Base-by-base conservation (phyloP, 768 basidiomycete genomes). In the Vishniacozyma victoriae region DNA sequence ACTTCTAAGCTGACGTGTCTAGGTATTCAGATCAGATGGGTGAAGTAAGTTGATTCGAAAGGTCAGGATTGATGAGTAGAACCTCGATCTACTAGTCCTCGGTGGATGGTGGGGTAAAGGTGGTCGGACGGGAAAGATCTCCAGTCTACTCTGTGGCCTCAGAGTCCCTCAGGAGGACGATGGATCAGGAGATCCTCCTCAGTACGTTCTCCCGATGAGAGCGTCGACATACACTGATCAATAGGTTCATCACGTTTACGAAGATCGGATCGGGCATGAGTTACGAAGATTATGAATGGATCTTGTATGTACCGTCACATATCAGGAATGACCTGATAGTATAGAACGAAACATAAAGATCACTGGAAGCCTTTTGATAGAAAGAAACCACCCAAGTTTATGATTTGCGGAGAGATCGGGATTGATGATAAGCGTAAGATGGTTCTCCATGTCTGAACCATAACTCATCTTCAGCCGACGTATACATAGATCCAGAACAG, bases 401-500 rank as follows among this genome's bases (percentile, higher is more conserved):
- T 76, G 54, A 44, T 57, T 26, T 50, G 67, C 12, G 66, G 70
- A 14, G 35, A 19, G n/a, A 44, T 44, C 2, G 65, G 68, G 9
- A 24, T 54, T 5, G 72, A 73, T 44, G 72, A 73, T 39, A 72
- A 72, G 41, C 72, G 70, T 73, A 33, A 55, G 62, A 42, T 18
- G 23, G 5, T 44, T 72, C 82, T 31, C 75, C 24, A 4, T 23
- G 23, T 20, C n/a, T 13, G 16, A 16, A 7, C 77, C 24, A 69
- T 77, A 0, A 77, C 78, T 18, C 85, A 87, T 25, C 37, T n/a
- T 85, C 84, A 73, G 88, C 91, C 0, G 91, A 99, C 69, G 72
- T 92, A 13, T 95, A 92, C 71, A 78, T 97, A 35, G 82, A 87
- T 40, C 92, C 93, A 13, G 79, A 84, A 57, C 84, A 95, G 92